A percentile compares a stretch with the other conserved stretches of the same genome.
These are phyloP conservation scores for Aschersonia sp. DNA, from an alignment of 2,329 filamentous ascomycete species.

Conservation along the genomic window DNA sequence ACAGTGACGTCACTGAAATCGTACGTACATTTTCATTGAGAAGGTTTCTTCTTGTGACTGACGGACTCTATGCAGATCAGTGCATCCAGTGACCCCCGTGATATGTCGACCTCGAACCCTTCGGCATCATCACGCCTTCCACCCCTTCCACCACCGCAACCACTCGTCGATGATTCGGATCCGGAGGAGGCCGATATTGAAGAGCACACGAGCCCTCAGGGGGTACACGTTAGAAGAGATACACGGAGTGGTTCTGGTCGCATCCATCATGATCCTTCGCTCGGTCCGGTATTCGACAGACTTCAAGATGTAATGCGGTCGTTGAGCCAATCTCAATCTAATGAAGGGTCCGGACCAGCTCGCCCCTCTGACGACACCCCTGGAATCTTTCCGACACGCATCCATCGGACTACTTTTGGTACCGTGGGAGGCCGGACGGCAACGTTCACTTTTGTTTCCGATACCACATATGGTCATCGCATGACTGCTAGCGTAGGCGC, in stretches of 20 bases:
- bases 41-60: constrained; percentile 3
- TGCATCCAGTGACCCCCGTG: constrained; percentile 48
- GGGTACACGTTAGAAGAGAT: constrained; percentile 24
- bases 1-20: constrained; percentile 71
- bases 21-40: constrained; percentile 35
- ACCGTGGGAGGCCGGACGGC: constrained; percentile 26
- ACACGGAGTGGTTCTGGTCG: constrained; percentile 13
- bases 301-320: constrained; percentile 30
- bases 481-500: neutral
- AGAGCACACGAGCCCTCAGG: constrained; percentile 29
- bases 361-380: neutral
- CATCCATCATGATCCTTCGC: constrained; percentile 16
- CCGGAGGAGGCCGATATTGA: constrained; percentile 46
- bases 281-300: constrained; percentile 23
- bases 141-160: constrained; percentile 14
- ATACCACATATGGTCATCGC: constrained; percentile 12
- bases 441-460: constrained; percentile 33
- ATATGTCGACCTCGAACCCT: constrained; percentile 11
- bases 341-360: neutral
- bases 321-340: constrained; percentile 11
- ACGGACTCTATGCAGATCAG: constrained; percentile 26
- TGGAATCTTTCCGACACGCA: constrained; percentile 7
- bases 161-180: constrained; percentile 31
- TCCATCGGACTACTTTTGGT: constrained; percentile 24
- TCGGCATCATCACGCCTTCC: constrained; percentile 10